Percentiles rank a stretch among this genome's conserved stretches.
Evolutionary conservation across 257 asterid genomes (phyloP).

Genomic region (Rubia yunnanensis): DNA sequence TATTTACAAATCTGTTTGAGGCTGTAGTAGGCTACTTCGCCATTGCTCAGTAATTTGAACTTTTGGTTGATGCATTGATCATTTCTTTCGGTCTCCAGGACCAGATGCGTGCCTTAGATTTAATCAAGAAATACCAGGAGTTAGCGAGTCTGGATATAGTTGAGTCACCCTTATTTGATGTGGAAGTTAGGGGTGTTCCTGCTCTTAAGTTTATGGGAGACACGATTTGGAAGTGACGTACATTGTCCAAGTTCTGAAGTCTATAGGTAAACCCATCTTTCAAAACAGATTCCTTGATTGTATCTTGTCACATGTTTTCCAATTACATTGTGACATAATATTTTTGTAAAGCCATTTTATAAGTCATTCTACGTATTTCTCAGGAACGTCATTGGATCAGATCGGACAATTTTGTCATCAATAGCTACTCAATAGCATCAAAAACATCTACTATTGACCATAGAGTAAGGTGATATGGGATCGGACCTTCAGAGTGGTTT

Average conservation of each 20-base stretch:
- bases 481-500: not conserved
- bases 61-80: not conserved
- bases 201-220: conserved; percentile 67
- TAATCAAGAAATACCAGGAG: conserved; percentile 42
- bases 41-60: not conserved
- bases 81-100: conserved; percentile 32
- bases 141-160: conserved; percentile 35
- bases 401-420: not conserved
- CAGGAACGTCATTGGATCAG: not conserved
- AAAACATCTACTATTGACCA: not conserved
- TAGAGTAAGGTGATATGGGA: not conserved
- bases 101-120: conserved; percentile 50
- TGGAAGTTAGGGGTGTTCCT: conserved; percentile 63
- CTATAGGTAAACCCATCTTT: conserved; percentile 1
- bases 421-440: not conserved
- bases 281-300: not conserved
- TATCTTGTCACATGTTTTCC: not conserved
- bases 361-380: not conserved
- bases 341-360: not conserved
- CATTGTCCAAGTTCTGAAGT: not conserved
- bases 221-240: conserved; percentile 45
- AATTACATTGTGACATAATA: not conserved
- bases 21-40: conserved; percentile 1
- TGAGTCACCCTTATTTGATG: conserved; percentile 50
- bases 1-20: not conserved